Base-by-base conservation (phyloP, 2,329 filamentous ascomycete species). In the Sporothrix inflata region DNA sequence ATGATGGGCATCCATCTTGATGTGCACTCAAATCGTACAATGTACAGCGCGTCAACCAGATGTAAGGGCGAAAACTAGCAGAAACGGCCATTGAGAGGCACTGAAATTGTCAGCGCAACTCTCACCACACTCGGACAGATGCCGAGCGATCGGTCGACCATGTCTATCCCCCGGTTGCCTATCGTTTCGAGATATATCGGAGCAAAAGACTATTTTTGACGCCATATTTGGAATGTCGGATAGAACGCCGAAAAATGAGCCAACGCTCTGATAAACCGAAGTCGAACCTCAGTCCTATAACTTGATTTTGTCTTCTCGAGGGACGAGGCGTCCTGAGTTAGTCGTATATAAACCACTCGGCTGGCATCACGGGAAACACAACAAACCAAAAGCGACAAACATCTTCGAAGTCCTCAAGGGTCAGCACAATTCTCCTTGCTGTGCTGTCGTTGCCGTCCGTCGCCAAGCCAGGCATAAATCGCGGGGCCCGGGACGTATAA, bases 11-110 rank as follows among this genome's bases (percentile, higher is more conserved):
- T 61, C 34, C 19, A 40, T 61, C 30, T 3, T 40, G 55, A 61
- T 61, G 19, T 61, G 30, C 55, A 19, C 38, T 34, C 49, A n/a
- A 21, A 57, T 69, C 49, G 34, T 27, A 51, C 51, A 69, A n/a
- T 11, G 67, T 42, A 11, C 30, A 19, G 30, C 51, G 34, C 34
- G 30, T 57, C 49, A n/a, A 69, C n/a, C 67, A 27, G 16, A 30
- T 42, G 9, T 12, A 34, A 14, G 27, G 27, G 3, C 5, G 65
- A 38, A 27, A 45, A 4, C 45, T 5, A 65, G 21, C 6, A 40
- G 12, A 66, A 47, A 3, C 12, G 30, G 11, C 40, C 61, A 68
- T 30, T 68, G 12, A 24, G 24, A 19, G 14, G 51, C 5, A 12
- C 8, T 45, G n/a, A 14, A 55, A 55, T 69, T 27, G 67, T 69